Percentiles rank a stretch among this genome's conserved stretches.
phyloP scores from a whole-genome alignment of 108 stramenopile genomes.

The Nitzschia inconspicua region DNA sequence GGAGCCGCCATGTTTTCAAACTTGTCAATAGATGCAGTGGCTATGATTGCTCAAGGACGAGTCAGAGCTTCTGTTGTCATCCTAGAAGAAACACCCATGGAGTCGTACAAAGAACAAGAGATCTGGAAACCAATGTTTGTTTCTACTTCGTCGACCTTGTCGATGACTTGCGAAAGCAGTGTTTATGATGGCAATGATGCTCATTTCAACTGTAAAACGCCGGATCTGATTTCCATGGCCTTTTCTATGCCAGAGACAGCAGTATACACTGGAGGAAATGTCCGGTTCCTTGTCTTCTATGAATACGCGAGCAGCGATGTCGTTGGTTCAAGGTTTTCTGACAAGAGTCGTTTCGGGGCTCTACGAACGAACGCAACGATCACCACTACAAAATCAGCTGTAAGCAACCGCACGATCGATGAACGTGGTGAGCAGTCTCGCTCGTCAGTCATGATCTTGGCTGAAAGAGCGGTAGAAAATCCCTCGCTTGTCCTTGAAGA shows the following conservation, averaged over 20 bases:
- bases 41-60: constrained; percentile 48
- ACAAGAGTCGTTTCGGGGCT: no score
- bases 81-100: constrained; percentile 26
- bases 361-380: no score
- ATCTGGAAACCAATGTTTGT: constrained; percentile 49
- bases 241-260: constrained; percentile 42
- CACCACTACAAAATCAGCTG: no score
- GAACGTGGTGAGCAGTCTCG: no score
- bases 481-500: no score
- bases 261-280: not conserved
- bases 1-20: constrained; percentile 36
- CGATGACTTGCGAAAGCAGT: constrained; percentile 43
- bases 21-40: constrained; percentile 43
- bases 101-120: not conserved
- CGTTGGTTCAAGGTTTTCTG: constrained; percentile 1
- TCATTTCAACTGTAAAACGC: constrained; percentile 35
- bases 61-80: constrained; percentile 44
- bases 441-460: no score
- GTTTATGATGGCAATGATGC: not conserved
- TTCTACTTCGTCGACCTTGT: constrained; percentile 35
- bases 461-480: no score
- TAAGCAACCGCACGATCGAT: no score
- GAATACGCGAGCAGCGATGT: not conserved
- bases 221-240: constrained; percentile 45
- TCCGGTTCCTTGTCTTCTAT: not conserved